phyloP scores from a whole-genome alignment of 306 rosid genomes.

The Datisca glomerata region DNA sequence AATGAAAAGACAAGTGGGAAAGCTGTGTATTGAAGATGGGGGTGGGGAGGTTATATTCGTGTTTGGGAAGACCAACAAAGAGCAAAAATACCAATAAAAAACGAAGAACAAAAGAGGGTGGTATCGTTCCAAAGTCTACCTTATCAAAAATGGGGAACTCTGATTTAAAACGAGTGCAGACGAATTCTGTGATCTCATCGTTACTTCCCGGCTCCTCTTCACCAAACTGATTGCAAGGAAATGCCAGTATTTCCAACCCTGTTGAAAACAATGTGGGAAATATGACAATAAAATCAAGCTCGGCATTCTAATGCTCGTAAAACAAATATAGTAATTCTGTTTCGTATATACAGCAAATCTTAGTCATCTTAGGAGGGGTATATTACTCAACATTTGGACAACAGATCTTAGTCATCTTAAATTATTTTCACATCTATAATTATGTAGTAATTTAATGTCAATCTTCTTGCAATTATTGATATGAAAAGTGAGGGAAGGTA shows the following conservation, averaged over 20 bases:
- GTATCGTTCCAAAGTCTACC: constrained; percentile 22
- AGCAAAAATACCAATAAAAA: too few species aligned
- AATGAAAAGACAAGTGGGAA: too few species aligned
- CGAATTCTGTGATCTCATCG: constrained; percentile 62
- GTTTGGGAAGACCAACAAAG: too few species aligned
- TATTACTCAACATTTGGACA: too few species aligned
- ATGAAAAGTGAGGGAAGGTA: background rate
- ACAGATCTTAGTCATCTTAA: background rate
- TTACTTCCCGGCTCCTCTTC: constrained; percentile 81
- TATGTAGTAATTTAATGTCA: too few species aligned
- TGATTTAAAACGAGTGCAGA: constrained; percentile 75
- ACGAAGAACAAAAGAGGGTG: constrained; percentile 1
- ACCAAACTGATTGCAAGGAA: constrained; percentile 87
- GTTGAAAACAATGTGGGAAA: constrained; percentile 5
- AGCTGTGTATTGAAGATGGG: too few species aligned
- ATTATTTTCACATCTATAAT: background rate
- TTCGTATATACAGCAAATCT: too few species aligned
- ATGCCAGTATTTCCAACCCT: constrained; percentile 80
- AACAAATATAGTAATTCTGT: too few species aligned
- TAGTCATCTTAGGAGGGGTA: background rate
- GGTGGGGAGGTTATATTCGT: too few species aligned
- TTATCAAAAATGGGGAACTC: constrained; percentile 83
- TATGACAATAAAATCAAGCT: background rate
- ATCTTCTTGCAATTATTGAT: too few species aligned
- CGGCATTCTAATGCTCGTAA: background rate